Percentiles rank a stretch among this genome's conserved stretches.
These are phyloP conservation scores for Pontederia paniculata DNA, from an alignment of 176 grass and related monocot genomes.

Conservation along the genomic window DNA sequence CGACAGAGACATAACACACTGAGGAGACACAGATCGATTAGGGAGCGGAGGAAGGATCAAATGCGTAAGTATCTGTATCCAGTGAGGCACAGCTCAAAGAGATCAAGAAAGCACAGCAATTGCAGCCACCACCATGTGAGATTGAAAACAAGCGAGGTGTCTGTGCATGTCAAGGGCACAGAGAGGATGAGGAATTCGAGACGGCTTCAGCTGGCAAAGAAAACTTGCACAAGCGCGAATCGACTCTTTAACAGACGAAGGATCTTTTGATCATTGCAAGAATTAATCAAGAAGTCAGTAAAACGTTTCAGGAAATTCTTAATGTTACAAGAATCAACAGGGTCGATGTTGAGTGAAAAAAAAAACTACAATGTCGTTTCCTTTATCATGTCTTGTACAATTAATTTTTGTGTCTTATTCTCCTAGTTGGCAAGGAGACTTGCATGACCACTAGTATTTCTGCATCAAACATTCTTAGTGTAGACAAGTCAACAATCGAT, in stretches of 20 bases:
- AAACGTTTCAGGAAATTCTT: no score
- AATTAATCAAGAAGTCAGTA: neutral
- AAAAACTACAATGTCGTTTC: no score
- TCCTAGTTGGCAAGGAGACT: no score
- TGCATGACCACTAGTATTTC: no score
- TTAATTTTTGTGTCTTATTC: no score
- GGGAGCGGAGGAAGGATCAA: slow-evolving; percentile 10
- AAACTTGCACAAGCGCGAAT: neutral
- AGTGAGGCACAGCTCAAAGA: neutral
- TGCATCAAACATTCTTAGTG: no score
- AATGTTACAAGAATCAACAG: no score
- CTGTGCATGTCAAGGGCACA: slow-evolving; percentile 7
- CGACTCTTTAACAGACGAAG: neutral
- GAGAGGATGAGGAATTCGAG: neutral
- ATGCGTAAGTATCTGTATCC: slow-evolving; percentile 1
- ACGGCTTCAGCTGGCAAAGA: neutral
- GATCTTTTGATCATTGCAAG: neutral
- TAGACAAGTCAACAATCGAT: no score
- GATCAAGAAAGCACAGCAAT: neutral
- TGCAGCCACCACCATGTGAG: slow-evolving; percentile 6
- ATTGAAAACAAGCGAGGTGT: slow-evolving; percentile 14
- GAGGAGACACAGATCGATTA: neutral
- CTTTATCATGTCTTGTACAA: no score
- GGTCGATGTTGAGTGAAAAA: no score
- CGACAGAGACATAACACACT: neutral